phyloP scores from a whole-genome alignment of 1,139 yeast genomes.

The Zygosaccharomyces pseudobailii region DNA sequence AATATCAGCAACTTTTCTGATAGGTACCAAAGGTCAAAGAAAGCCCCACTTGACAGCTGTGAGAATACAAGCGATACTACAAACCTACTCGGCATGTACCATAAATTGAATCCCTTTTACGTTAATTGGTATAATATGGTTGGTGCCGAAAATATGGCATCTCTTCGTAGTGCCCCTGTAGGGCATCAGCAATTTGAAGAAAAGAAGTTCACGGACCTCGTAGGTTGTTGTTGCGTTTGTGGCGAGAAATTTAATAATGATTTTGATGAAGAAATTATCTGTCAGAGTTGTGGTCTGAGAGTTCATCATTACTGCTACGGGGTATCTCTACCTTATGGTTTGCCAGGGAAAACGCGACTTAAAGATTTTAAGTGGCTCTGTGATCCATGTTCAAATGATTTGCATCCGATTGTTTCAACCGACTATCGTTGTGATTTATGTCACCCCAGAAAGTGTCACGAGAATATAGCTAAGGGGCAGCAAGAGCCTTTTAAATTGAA shows the following conservation, averaged over 20 bases:
- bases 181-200: neutral
- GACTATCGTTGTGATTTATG: conserved; percentile 67
- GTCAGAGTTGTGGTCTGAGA: conserved; percentile 64
- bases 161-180: neutral
- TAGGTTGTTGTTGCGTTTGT: conserved; percentile 54
- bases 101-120: neutral
- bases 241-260: conserved; percentile 42
- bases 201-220: neutral
- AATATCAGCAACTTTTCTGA: too few species aligned
- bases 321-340: conserved; percentile 17
- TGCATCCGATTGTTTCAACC: conserved; percentile 55
- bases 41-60: neutral
- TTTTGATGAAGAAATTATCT: conserved; percentile 37
- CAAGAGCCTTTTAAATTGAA: conserved; percentile 48
- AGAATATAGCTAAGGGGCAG: conserved; percentile 44
- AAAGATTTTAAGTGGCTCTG: conserved; percentile 60
- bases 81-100: neutral
- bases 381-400: conserved; percentile 72
- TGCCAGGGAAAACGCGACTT: neutral
- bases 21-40: too few species aligned
- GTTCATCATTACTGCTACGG: conserved; percentile 78
- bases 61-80: neutral
- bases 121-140: neutral
- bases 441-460: conserved; percentile 47
- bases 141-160: neutral